Percentiles rank a stretch among this genome's conserved stretches.
Conservation (phyloP, 345 rosid species). For the Physaria fendleri region DNA sequence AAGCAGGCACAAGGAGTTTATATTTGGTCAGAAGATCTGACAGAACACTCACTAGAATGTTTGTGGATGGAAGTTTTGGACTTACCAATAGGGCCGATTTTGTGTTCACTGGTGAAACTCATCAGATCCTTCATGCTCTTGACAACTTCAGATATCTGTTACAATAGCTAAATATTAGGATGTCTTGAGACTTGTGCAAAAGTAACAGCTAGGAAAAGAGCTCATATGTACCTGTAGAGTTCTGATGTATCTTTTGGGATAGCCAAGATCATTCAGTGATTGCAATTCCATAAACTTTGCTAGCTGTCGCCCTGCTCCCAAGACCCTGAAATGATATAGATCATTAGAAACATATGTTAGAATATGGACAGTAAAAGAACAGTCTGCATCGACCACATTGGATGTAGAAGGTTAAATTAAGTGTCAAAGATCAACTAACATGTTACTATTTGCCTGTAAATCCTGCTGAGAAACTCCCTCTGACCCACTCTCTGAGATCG, state of each 20-base stretch:
- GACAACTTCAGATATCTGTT: conserved; percentile 89
- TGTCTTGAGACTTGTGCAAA: neutral
- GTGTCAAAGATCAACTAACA: conserved; percentile 41
- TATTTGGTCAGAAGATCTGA: neutral
- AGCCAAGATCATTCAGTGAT: conserved; percentile 45
- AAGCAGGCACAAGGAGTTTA: neutral
- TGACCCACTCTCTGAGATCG: conserved; percentile 75
- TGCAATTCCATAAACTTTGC: conserved; percentile 69
- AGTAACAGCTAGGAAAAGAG: neutral
- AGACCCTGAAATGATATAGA: conserved; percentile 43
- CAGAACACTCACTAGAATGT: neutral
- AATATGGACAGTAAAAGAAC: neutral
- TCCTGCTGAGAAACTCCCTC: conserved; percentile 81
- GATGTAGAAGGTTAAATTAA: neutral
- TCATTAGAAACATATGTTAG: neutral
- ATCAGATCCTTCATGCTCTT: conserved; percentile 95
- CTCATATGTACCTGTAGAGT: conserved; percentile 70
- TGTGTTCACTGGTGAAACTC: conserved; percentile 60
- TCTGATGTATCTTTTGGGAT: conserved; percentile 56
- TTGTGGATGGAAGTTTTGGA: neutral
- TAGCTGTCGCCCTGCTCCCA: conserved; percentile 78
- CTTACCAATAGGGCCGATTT: conserved; percentile 82
- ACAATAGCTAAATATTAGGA: conserved; percentile 6
- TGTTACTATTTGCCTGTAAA: conserved; percentile 73
- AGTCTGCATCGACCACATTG: neutral